Conservation (phyloP, 2,329 filamentous ascomycete species). For the Fusarium virguliforme region DNA sequence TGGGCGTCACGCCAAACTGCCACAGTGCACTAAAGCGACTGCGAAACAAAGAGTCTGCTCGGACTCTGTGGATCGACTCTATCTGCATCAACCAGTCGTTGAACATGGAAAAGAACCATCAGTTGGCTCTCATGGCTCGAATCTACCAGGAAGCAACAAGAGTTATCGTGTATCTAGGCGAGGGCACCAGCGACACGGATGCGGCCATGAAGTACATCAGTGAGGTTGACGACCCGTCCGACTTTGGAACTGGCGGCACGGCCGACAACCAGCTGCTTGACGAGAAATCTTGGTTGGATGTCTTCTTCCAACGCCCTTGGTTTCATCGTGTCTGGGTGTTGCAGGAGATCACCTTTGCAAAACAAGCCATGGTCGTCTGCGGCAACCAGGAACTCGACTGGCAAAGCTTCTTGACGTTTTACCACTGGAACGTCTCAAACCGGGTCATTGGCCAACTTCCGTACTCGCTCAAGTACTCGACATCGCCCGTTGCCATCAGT, state of each 20-base stretch:
- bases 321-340: slow-evolving; percentile 7
- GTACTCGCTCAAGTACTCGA: slow-evolving; percentile 1
- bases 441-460: background rate
- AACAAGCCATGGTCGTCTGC: background rate
- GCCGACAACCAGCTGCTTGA: background rate
- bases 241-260: background rate
- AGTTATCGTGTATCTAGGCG: slow-evolving; percentile 1
- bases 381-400: slow-evolving; percentile 1
- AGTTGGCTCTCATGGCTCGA: slow-evolving; percentile 1
- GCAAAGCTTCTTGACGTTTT: background rate
- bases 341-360: slow-evolving; percentile 6
- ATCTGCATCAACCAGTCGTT: slow-evolving; percentile 4
- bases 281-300: background rate
- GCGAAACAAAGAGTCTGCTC: background rate
- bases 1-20: background rate
- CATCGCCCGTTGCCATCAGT: background rate
- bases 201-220: slow-evolving; percentile 4
- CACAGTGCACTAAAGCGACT: background rate
- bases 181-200: background rate
- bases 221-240: background rate
- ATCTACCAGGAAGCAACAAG: background rate
- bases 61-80: slow-evolving; percentile 6
- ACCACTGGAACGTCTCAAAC: background rate
- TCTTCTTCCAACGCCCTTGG: background rate
- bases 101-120: slow-evolving; percentile 2